Base-by-base conservation (phyloP, 208 protist genomes). In the Trypanosoma boissoni region DNA sequence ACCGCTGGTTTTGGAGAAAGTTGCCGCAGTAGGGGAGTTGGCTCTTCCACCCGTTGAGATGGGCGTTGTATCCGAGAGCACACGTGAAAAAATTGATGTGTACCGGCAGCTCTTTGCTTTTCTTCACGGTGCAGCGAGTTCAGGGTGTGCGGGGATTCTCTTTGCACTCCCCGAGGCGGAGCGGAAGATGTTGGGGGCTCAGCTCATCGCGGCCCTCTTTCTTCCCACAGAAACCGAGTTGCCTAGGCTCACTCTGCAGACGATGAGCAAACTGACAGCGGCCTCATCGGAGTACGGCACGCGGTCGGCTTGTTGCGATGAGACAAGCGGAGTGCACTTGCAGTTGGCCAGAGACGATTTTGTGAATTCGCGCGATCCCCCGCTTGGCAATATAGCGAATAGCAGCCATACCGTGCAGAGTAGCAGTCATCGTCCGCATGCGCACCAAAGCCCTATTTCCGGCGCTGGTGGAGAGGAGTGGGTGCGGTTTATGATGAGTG, bases 81-180 rank as follows among this genome's bases (percentile, higher is more conserved):
- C 72, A 7, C 72, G 79, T 0, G 86, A 92, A 70, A 61, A 64
- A 28, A 49, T 84, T 23, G 82, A 83, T 20, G 77, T 89, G 42
- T 89, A 88, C 68, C 62, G 70, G 34, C 75, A 86, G 50, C 76
- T 87, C 53, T 88, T 89, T 57, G 57, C 61, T 4, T 73, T 78
- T 39, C 27, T 92, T 2, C 78, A 86, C 28, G 72, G 55, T 31
- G 66, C 78, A 31, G 65, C 72, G 14, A 72, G 75, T 9, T 79
- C 72, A 54, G 73, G 72, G 23, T 86, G 86, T 50, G 74, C 66
- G 10, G 43, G 55, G 0, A 65, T 76, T 2, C 44, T 92, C 2
- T 52, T 76, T 12, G 49, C 74, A 51, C 63, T 87, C 56, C 76
- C 78, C 16, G 14, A 52, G 6, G 26, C 32, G 6, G 70, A 68